phyloP scores from a whole-genome alignment of 1,139 yeast genomes.

The Pneumocystis sp. region DNA sequence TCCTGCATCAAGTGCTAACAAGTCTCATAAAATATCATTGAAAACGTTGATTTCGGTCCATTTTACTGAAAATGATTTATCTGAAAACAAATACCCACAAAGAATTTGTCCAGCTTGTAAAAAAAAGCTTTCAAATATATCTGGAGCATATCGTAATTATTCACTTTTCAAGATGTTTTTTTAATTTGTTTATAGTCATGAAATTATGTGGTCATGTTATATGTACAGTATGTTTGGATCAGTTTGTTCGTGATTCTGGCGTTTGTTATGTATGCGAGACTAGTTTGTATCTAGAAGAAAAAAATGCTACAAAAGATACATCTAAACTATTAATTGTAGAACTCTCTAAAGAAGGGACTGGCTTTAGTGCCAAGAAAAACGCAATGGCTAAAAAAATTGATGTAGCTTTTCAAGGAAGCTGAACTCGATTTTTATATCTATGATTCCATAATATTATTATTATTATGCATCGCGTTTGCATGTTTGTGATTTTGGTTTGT shows the following conservation, averaged over 20 bases:
- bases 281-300: slow-evolving; percentile 7
- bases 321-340: slow-evolving; percentile 7
- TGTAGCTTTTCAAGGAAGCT: slow-evolving; percentile 15
- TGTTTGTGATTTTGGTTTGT: not conserved
- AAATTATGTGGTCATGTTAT: slow-evolving; percentile 15
- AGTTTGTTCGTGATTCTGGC: slow-evolving; percentile 11
- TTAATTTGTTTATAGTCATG: slow-evolving; percentile 7
- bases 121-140: slow-evolving; percentile 11
- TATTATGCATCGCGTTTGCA: not conserved
- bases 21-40: slow-evolving; percentile 12
- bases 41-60: slow-evolving; percentile 11
- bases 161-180: not conserved
- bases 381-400: slow-evolving; percentile 14
- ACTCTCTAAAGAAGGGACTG: slow-evolving; percentile 15
- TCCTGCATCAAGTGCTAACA: slow-evolving; percentile 12
- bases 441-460: not conserved
- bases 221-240: slow-evolving; percentile 14
- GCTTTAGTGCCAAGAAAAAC: slow-evolving; percentile 15
- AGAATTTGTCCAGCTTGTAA: slow-evolving; percentile 15
- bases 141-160: slow-evolving; percentile 12
- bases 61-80: slow-evolving; percentile 5
- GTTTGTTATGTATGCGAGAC: slow-evolving; percentile 13
- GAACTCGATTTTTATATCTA: not conserved
- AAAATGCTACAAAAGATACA: not conserved
- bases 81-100: not conserved